phyloP scores from a whole-genome alignment of 2,329 filamentous ascomycete genomes.

The Fusarium mexicanum region DNA sequence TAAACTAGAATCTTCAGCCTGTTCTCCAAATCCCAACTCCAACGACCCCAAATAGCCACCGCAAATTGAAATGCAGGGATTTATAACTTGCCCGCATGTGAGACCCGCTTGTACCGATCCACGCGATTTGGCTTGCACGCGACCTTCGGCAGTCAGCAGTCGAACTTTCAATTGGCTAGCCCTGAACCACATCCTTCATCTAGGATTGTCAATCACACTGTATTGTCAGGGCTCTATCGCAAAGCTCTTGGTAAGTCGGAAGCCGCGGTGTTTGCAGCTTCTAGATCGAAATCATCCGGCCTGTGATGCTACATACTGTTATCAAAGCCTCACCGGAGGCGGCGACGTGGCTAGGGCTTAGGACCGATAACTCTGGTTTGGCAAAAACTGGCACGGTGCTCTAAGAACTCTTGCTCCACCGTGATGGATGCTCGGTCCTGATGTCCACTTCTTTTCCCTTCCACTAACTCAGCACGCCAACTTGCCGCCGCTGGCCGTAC shows the following conservation, averaged over 20 bases:
- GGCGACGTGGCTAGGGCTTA: conserved; percentile 32
- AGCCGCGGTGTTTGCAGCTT: background rate
- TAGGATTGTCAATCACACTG: background rate
- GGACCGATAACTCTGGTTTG: conserved; percentile 34
- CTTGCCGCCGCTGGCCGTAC: conserved; percentile 43
- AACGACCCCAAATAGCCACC: conserved; percentile 28
- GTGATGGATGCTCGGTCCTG: conserved; percentile 27
- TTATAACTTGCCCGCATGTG: conserved; percentile 29
- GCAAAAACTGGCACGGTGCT: conserved; percentile 22
- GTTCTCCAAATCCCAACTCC: conserved; percentile 23
- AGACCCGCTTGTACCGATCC: conserved; percentile 40
- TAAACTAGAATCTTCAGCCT: conserved; percentile 7
- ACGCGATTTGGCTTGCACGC: conserved; percentile 43
- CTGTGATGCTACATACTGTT: conserved; percentile 10
- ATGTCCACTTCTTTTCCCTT: conserved; percentile 36
- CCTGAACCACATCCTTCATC: background rate
- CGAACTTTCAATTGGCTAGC: conserved; percentile 12
- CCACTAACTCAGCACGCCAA: conserved; percentile 33
- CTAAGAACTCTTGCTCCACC: conserved; percentile 22
- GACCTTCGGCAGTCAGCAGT: conserved; percentile 41
- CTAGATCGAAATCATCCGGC: background rate
- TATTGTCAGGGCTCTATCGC: background rate
- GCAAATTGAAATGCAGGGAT: conserved; percentile 43
- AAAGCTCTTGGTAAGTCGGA: background rate
- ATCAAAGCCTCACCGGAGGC: conserved; percentile 29